Evolutionary conservation across 805 yeast genomes (phyloP).

Genomic region (fission yeast (Schizosaccharomyces pombe)): DNA sequence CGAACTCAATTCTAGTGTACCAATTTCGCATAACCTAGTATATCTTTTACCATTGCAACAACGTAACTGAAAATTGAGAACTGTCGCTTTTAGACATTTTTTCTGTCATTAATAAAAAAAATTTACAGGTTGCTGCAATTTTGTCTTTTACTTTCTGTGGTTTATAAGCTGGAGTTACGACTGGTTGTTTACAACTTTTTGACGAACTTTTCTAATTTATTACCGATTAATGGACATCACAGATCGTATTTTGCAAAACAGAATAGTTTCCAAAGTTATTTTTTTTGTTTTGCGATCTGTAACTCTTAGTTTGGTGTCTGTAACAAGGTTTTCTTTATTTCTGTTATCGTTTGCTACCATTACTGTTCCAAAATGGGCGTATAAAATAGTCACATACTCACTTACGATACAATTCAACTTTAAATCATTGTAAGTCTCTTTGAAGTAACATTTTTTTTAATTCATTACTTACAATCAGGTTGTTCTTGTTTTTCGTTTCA

Average conservation of each 20-base stretch:
- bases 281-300: not conserved
- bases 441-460: not conserved
- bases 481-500: not conserved
- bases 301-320: not conserved
- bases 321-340: not conserved
- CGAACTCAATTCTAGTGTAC: no score
- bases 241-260: not conserved
- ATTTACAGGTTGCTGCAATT: no score
- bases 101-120: no score
- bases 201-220: no score
- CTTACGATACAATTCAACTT: slow-evolving; percentile 1
- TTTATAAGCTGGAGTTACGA: no score
- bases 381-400: not conserved
- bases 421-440: not conserved
- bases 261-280: not conserved
- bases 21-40: no score
- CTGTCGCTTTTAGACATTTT: no score
- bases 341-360: not conserved
- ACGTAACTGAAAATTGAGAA: no score
- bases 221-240: not conserved
- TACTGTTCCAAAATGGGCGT: slow-evolving; percentile 1
- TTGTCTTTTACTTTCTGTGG: no score
- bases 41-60: no score
- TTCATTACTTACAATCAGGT: no score
- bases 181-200: no score